Conservation (phyloP, 371 early-diverging fungal species). For the Mycotypha africana region DNA sequence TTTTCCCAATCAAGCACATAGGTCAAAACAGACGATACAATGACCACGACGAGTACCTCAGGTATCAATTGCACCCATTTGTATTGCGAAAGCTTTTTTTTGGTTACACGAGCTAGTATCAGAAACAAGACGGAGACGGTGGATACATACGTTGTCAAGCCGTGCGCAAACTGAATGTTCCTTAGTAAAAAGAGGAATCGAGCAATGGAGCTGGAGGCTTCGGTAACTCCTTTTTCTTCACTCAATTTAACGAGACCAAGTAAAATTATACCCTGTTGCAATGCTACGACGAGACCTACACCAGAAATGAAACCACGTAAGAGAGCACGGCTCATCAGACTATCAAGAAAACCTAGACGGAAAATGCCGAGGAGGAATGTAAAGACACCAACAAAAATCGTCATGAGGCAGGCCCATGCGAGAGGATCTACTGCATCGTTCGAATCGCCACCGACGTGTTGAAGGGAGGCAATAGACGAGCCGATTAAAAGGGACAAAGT, state of each 20-base stretch:
- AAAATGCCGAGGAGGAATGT: conserved; percentile 89
- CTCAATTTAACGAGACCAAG: conserved; percentile 59
- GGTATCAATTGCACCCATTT: conserved; percentile 71
- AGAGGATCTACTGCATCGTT: conserved; percentile 41
- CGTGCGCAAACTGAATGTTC: conserved; percentile 55
- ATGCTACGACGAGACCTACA: conserved; percentile 83
- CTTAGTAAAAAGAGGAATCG: conserved; percentile 56
- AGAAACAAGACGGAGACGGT: conserved; percentile 64
- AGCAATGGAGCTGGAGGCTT: conserved; percentile 68
- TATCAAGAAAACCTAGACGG: conserved; percentile 92
- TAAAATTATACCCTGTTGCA: conserved; percentile 77
- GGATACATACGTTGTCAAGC: conserved; percentile 64
- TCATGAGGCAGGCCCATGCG: conserved; percentile 67
- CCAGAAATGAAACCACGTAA: conserved; percentile 92
- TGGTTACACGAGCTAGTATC: conserved; percentile 50
- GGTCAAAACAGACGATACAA: conserved; percentile 64
- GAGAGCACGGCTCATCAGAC: conserved; percentile 85
- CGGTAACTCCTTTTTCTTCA: conserved; percentile 48
- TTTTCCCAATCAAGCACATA: conserved; percentile 60
- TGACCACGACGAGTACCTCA: conserved; percentile 84
- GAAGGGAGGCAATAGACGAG: conserved; percentile 58
- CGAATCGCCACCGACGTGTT: conserved; percentile 20
- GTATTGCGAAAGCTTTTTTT: conserved; percentile 40
- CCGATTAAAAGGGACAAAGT: conserved; percentile 87
- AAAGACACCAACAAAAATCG: conserved; percentile 85